Base-by-base conservation (phyloP, 2,329 filamentous ascomycete species). In the Aureobasidium sp. region DNA sequence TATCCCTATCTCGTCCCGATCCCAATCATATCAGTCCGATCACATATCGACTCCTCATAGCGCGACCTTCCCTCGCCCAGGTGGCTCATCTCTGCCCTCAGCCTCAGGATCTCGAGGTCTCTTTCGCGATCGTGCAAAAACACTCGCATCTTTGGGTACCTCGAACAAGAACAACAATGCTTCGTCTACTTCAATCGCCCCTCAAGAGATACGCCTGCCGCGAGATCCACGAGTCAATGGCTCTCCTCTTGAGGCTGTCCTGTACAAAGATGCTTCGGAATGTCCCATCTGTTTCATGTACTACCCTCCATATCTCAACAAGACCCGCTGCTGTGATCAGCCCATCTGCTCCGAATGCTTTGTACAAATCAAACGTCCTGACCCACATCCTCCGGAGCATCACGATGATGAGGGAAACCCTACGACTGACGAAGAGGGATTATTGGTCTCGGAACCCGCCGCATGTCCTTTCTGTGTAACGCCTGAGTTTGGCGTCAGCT, bases 271-370 rank as follows among this genome's bases (percentile, higher is more conserved):
- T 67, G 88, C 91, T 3, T 78, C 80, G 7, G 94, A 99, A 72
- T 99, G 94, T 70, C 93, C 94, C 5, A 96, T 99, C 65, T 99
- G 94, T 78, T 96, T 97, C 73, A 80, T 97, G 59, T 95, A 92
- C 69, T 99, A 97, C 68, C 94, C 94, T 0, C 92, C 92, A 3
- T 95, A 95, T 71, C 81, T 99, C 34, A 99, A 99, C 76, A 88
- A 87, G 67, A 99, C 94, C 0, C 83, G 94, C 67, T 99, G 94
- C 73, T 99, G 94, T 74, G 92, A 96, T 69, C 94, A 99, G 73
- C 82, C 89, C 6, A 97, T 99, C 65, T 99, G 94, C 76, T 97
- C 92, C 46, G 94, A 99, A 77, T 99, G 94, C 74, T 99, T 99
- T 70, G 94, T 99, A 4, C 94, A 99, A 74, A 99, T 99, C 73